Evolutionary conservation across 371 early-diverging fungal species (phyloP).

Genomic region (Catenaria anguillulae): DNA sequence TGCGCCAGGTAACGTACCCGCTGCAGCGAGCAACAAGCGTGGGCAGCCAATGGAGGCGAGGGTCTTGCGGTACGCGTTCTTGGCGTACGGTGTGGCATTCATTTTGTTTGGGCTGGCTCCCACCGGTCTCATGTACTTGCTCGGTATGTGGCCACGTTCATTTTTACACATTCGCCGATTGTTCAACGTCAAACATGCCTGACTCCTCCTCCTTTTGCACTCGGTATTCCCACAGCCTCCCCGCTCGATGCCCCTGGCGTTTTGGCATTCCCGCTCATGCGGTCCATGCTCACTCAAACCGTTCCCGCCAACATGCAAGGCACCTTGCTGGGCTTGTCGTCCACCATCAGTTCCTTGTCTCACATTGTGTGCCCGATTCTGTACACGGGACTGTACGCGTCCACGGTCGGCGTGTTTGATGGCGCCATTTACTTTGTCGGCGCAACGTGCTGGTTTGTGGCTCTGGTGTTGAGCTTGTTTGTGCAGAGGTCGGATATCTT

Average conservation of each 20-base stretch:
- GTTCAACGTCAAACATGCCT: too few species aligned
- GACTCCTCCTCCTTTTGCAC: background rate
- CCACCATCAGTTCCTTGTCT: background rate
- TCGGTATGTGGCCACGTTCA: background rate
- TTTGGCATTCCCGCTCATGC: background rate
- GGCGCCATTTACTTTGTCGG: background rate
- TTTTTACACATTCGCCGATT: too few species aligned
- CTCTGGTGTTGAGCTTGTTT: background rate
- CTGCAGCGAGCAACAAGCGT: background rate
- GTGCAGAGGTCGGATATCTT: background rate
- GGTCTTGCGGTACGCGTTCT: background rate
- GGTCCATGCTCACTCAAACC: background rate
- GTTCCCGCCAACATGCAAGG: background rate
- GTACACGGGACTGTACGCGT: background rate
- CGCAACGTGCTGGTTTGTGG: background rate
- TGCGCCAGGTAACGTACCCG: too few species aligned
- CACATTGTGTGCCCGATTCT: background rate
- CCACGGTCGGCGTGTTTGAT: background rate
- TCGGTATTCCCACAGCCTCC: background rate
- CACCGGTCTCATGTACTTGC: background rate
- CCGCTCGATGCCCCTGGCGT: background rate
- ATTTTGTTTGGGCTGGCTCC: background rate
- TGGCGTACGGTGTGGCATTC: background rate
- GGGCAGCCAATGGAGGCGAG: background rate
- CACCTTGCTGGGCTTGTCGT: background rate